Conservation (phyloP, 768 basidiomycete genomes). For the Dendrothele bispora region DNA sequence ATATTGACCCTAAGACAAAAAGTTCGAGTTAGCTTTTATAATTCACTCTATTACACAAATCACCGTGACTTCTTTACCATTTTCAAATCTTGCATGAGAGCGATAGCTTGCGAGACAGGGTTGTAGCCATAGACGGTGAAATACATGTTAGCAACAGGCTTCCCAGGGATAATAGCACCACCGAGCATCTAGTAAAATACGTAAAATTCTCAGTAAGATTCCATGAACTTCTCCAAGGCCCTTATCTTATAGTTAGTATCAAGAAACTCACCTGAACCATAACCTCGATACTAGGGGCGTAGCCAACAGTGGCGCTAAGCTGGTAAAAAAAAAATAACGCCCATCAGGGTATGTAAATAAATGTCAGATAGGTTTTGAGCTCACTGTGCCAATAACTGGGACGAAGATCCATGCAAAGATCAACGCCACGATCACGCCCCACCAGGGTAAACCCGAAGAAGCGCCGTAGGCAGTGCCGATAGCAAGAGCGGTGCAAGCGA, state of each 20-base stretch:
- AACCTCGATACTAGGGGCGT: slow-evolving; percentile 29
- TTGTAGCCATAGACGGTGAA: slow-evolving; percentile 34
- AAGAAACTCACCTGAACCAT: slow-evolving; percentile 31
- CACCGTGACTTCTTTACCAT: too few relatives aligned
- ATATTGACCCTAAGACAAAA: slow-evolving; percentile 31
- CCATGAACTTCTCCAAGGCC: neutral
- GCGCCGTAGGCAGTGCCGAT: slow-evolving; percentile 33
- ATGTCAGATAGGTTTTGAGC: too few relatives aligned
- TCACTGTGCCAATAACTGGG: slow-evolving; percentile 45
- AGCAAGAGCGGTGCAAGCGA: slow-evolving; percentile 28
- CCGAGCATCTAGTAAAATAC: slow-evolving; percentile 40
- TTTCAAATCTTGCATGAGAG: slow-evolving; percentile 29
- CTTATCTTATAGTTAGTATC: neutral
- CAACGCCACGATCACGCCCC: slow-evolving; percentile 38
- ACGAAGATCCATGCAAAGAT: slow-evolving; percentile 45
- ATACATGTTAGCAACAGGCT: slow-evolving; percentile 38
- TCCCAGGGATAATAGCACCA: slow-evolving; percentile 42
- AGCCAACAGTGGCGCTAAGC: slow-evolving; percentile 42
- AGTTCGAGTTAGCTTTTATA: too few relatives aligned
- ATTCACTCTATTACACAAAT: too few relatives aligned
- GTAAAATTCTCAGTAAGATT: neutral
- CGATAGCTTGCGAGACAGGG: slow-evolving; percentile 26
- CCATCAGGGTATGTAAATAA: too few relatives aligned
- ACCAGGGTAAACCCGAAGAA: slow-evolving; percentile 34
- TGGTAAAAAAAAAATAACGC: slow-evolving; percentile 2